phyloP scores from a whole-genome alignment of 768 basidiomycete genomes.

The Suillus decipiens region DNA sequence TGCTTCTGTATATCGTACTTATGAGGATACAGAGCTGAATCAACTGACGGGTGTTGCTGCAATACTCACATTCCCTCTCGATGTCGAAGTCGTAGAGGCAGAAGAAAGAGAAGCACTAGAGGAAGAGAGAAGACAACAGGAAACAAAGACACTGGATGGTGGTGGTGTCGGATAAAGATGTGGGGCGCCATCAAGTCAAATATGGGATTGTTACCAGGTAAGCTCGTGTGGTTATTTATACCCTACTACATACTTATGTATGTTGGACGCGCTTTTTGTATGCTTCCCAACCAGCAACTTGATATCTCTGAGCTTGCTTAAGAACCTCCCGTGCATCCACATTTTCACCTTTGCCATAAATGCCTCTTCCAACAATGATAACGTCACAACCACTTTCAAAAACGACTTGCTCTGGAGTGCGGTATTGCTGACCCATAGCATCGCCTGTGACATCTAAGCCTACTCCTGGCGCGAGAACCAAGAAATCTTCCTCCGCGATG shows the following conservation, averaged over 20 bases:
- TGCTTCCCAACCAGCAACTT: conserved; percentile 86
- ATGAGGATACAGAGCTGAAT: conserved; percentile 73
- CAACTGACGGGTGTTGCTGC: conserved; percentile 94
- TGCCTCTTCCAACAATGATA: conserved; percentile 95
- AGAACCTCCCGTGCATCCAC: conserved; percentile 42
- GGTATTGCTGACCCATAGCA: conserved; percentile 92
- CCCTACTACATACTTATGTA: background rate
- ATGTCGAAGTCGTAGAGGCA: conserved; percentile 91
- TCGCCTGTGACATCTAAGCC: conserved; percentile 80
- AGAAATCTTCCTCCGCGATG: conserved; percentile 68
- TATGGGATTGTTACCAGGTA: background rate
- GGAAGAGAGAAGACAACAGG: conserved; percentile 30
- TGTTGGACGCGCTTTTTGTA: conserved; percentile 60
- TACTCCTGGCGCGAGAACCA: conserved; percentile 92
- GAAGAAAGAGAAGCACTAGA: conserved; percentile 81
- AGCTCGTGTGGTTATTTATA: background rate
- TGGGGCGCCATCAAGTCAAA: background rate
- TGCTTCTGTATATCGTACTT: conserved; percentile 1
- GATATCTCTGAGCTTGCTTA: conserved; percentile 82
- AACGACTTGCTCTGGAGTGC: conserved; percentile 85
- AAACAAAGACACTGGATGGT: conserved; percentile 11
- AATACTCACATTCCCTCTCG: conserved; percentile 92
- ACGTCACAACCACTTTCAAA: conserved; percentile 85
- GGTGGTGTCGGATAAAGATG: conserved; percentile 5
- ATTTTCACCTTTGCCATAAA: conserved; percentile 68